phyloP scores from a whole-genome alignment of 2,329 filamentous ascomycete genomes.

The Tolypocladium cylindrosporum region DNA sequence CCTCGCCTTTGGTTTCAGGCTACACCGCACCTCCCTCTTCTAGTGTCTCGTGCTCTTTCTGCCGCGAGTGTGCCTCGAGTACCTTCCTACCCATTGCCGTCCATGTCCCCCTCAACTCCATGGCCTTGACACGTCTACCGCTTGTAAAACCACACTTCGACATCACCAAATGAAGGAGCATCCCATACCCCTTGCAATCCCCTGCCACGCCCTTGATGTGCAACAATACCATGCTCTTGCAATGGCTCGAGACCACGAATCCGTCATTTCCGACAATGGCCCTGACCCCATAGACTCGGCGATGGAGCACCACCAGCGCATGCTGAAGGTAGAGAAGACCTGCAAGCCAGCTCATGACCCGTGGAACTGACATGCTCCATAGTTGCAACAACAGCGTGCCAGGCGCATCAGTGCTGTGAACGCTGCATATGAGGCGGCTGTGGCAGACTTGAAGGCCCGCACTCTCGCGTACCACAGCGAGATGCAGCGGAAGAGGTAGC shows the following conservation, averaged over 20 bases:
- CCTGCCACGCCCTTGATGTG: not conserved
- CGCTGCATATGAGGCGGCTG: conserved; percentile 11
- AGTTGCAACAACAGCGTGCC: conserved; percentile 22
- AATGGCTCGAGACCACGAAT: not conserved
- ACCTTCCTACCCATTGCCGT: not conserved
- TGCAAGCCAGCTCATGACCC: not conserved
- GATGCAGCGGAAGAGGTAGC: conserved; percentile 5
- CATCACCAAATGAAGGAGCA: not conserved
- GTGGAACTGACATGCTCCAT: not conserved
- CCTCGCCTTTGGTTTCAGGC: not conserved
- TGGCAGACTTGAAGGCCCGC: conserved; percentile 14
- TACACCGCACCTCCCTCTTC: not conserved
- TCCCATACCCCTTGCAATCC: not conserved
- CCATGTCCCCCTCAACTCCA: not conserved
- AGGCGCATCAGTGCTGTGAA: conserved; percentile 13
- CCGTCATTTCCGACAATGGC: not conserved
- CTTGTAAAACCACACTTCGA: not conserved
- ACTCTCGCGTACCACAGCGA: conserved; percentile 12
- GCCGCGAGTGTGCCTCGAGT: not conserved
- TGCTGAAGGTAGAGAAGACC: not conserved
- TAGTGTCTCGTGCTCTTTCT: not conserved
- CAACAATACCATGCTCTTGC: not conserved
- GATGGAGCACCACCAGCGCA: conserved; percentile 1
- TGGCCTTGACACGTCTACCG: not conserved
- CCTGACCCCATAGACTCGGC: not conserved